Conservation (phyloP, 345 rosid genomes). For the Euphorbia tirucalli region DNA sequence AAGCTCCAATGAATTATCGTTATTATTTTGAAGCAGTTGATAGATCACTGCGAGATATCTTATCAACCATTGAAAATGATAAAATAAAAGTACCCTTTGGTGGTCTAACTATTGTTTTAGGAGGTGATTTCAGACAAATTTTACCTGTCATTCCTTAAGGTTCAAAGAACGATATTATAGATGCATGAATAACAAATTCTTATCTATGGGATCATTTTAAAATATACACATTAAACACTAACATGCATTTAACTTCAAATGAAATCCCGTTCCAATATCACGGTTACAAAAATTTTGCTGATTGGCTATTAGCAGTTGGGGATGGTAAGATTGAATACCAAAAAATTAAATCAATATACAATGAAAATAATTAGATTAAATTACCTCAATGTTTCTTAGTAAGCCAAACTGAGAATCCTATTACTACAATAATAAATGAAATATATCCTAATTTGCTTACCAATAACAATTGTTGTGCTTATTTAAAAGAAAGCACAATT, state of each 20-base stretch:
- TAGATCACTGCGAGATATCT: neutral
- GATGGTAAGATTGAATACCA: neutral
- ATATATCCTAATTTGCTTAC: neutral
- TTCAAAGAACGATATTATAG: neutral
- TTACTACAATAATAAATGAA: neutral
- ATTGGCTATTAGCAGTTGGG: neutral
- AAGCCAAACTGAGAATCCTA: neutral
- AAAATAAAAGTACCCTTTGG: neutral
- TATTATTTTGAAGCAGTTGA: slow-evolving; percentile 3
- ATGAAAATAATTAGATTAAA: neutral
- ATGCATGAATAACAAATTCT: neutral
- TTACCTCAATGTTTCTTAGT: neutral
- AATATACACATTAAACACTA: neutral
- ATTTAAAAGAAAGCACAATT: neutral
- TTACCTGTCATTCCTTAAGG: neutral
- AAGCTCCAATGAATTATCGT: slow-evolving; percentile 10
- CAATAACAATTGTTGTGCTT: neutral
- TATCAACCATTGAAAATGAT: neutral
- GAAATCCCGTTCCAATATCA: neutral
- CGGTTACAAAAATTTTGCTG: neutral
- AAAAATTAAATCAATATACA: neutral
- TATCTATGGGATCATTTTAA: neutral
- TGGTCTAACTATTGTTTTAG: neutral
- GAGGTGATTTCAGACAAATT: neutral
- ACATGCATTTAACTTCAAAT: neutral